Conservation (phyloP, 768 basidiomycete species). For the Termitomyces sp. region DNA sequence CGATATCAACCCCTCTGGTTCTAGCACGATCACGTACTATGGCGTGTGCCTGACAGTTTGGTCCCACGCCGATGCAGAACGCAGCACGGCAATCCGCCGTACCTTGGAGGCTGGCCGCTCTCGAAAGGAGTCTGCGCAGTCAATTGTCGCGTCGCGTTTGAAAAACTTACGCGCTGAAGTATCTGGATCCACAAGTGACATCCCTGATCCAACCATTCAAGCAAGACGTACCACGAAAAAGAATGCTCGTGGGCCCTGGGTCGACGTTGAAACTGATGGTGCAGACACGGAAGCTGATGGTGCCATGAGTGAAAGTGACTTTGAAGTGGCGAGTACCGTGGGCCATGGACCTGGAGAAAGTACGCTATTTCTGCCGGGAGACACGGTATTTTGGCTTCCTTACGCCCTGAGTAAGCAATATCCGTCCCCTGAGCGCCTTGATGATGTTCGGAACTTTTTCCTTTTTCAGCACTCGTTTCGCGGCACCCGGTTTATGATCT, state of each 20-base stretch:
- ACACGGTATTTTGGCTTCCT: constrained; percentile 93
- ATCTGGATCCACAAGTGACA: constrained; percentile 35
- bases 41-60: constrained; percentile 93
- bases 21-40: constrained; percentile 68
- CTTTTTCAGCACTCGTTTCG: constrained; percentile 70
- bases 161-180: constrained; percentile 58
- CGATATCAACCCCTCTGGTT: constrained; percentile 25
- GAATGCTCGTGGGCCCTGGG: constrained; percentile 66
- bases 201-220: constrained; percentile 51
- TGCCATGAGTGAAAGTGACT: constrained; percentile 82
- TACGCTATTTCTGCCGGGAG: constrained; percentile 82
- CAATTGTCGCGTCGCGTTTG: constrained; percentile 60
- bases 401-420: constrained; percentile 75
- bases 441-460: background rate
- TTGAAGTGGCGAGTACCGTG: constrained; percentile 73
- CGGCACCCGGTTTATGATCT: constrained; percentile 92
- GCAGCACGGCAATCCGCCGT: constrained; percentile 77
- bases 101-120: constrained; percentile 75
- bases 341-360: constrained; percentile 85
- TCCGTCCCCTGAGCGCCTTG: constrained; percentile 6
- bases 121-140: constrained; percentile 78
- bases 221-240: constrained; percentile 52
- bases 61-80: constrained; percentile 90
- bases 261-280: constrained; percentile 66
- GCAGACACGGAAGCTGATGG: constrained; percentile 71